Evolutionary conservation across 495 filamentous ascomycete species (phyloP), one percentile per base, ranked within the genome.

Genomic region (Xylona heveae): DNA sequence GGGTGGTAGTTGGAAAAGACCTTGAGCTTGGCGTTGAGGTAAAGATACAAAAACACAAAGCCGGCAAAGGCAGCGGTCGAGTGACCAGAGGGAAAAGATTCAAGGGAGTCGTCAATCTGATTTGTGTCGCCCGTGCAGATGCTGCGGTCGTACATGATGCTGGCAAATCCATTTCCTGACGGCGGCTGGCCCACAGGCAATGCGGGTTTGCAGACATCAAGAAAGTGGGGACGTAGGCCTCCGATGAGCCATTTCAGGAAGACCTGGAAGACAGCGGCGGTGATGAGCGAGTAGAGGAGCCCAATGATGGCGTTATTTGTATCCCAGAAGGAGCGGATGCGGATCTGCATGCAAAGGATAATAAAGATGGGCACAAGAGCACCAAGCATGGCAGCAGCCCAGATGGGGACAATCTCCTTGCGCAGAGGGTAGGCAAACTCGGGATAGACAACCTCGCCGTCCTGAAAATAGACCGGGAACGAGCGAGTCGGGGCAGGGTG

Each of bases 311-410:
- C 70, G 37, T 72, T 73, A 49, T 73, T 74, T 30, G 59, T 46
- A 36, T 77, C 71, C 69, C 68, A 74, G 53, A 74, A 74, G 22
- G 59, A 66, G 26, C 66, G 61, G 21, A 70, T 55, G 6, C 69
- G 59, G 36, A 74, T 58, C 42, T 74, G 68, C 46, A 61, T 42
- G 17, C 62, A 13, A 3, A 50, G 17, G 38, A 66, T 48, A 30
- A 62, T 40, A 30, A 49, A 13, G 49, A 72, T 61, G 10, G 72
- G 71, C 31, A 70, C 44, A 1, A 73, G 36, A 15, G 57, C 41
- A 4, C 57, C 54, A 4, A 76, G 46, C 21, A 74, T 45, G 3
- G 66, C 71, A 5, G 68, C 61, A 0, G 54, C 45, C 47, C 60
- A 62, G 41, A 71, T 74, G 15, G 72, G 66, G 6, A 78, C 48